A percentile compares a stretch with the other conserved stretches of the same genome.
Evolutionary conservation across 352 stramenopile species (phyloP).

Genomic region (Phytophthora lateralis): DNA sequence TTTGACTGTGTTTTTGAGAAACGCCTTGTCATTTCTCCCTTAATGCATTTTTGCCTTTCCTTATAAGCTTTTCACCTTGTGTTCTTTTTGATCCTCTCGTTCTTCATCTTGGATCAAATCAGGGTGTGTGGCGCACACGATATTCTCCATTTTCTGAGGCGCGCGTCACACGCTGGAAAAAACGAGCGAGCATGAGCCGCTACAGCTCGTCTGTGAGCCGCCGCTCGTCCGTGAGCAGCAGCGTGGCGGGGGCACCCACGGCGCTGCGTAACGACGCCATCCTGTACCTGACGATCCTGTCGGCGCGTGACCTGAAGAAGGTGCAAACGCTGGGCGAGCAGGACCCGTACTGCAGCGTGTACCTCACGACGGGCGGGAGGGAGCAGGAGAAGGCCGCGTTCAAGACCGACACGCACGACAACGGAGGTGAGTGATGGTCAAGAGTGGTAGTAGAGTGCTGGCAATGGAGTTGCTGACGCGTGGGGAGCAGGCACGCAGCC

Average conservation of each 20-base stretch:
- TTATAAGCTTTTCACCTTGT: constrained; percentile 23
- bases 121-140: constrained; percentile 16
- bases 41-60: constrained; percentile 44
- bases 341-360: constrained; percentile 73
- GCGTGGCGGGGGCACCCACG: constrained; percentile 29
- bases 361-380: constrained; percentile 59
- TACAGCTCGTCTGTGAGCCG: constrained; percentile 36
- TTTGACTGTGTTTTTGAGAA: constrained; percentile 26
- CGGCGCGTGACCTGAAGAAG: constrained; percentile 66
- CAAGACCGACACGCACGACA: constrained; percentile 77
- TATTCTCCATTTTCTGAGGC: constrained; percentile 6
- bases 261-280: constrained; percentile 74
- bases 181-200: constrained; percentile 25
- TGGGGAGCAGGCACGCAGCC: constrained; percentile 48
- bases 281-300: constrained; percentile 70
- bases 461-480: constrained; percentile 10
- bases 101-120: not conserved
- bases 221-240: constrained; percentile 40
- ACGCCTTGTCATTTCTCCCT: constrained; percentile 19
- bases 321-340: constrained; percentile 76
- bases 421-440: constrained; percentile 45
- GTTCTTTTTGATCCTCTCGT: not conserved
- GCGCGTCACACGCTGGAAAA: constrained; percentile 9
- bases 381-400: constrained; percentile 60
- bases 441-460: not conserved